Base-by-base conservation (phyloP, 164 flowering plant genomes). In the Cinnamomum chago region DNA sequence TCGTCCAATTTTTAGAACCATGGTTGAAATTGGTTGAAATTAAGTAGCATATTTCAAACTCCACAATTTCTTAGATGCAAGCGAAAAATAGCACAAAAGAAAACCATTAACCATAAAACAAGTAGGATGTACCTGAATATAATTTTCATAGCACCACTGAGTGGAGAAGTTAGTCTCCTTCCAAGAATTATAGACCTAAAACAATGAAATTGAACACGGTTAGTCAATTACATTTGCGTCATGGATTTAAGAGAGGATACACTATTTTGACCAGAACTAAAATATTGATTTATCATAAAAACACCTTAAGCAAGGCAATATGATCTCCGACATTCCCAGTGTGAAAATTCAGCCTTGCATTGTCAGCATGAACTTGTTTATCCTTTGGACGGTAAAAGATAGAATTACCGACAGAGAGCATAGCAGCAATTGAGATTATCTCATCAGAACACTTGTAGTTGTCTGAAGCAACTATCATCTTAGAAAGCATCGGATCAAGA, bases 321-420 rank as follows among this genome's bases (percentile, higher is more conserved):
- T 96, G 99, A 71, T 96, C 99, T 60, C 99, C 99, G 69, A 96
- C 99, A 84, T 94, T 91, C 65, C 99, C 98, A 25, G 85, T 74
- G 79, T 96, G 97, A 78, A 94, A 96, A 78, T 94, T 96, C 96
- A 91, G 33, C 73, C 98, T 85, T 17, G 98, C 98, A 84, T 90
- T 96, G 76, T 94, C 98, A 66, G 99, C 98, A 80, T 96, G 99
- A 30, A 94, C 98, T 82, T 96, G 98, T 75, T 96, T 96, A 78
- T 94, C 99, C 84, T 91, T 94, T 10, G 99, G 99, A 51, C 98
- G 91, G 73, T 96, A 92, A 76, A 94, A 94, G 50, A 94, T 92
- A 47, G 99, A 94, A 81, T 89, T 92, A 23, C 99, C 99, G 72
- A 94, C 77, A 22, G 99, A 92, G 33, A 96, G 85, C 99, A 94